Conservation (phyloP, 2,329 filamentous ascomycete genomes). For the Volutella citrinella region DNA sequence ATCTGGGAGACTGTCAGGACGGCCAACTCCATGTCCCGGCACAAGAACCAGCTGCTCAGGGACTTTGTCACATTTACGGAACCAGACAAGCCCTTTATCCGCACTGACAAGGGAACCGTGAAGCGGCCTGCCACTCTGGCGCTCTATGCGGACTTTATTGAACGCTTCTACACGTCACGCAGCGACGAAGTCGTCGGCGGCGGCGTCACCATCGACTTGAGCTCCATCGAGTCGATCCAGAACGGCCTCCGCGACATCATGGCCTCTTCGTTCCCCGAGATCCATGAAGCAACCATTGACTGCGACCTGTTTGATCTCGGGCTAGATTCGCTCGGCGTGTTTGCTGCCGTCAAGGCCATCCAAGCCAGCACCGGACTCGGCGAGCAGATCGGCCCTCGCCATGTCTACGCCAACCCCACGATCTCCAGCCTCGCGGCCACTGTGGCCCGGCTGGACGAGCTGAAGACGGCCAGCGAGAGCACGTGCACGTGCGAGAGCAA, state of each 20-base stretch:
- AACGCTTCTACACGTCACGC: conserved; percentile 38
- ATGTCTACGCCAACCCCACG: conserved; percentile 33
- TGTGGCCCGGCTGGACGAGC: conserved; percentile 16
- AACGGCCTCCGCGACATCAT: conserved; percentile 16
- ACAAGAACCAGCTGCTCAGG: conserved; percentile 40
- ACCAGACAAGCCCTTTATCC: conserved; percentile 40
- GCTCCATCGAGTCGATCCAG: conserved; percentile 21
- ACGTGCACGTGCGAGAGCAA: not conserved
- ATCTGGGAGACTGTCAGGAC: conserved; percentile 43
- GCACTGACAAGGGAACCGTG: conserved; percentile 44
- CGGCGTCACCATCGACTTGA: conserved; percentile 16
- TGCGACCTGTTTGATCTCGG: conserved; percentile 27
- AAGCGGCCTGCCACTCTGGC: conserved; percentile 37
- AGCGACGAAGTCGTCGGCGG: conserved; percentile 9
- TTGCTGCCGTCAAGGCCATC: conserved; percentile 28
- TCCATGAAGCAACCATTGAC: conserved; percentile 15
- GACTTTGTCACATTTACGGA: conserved; percentile 40
- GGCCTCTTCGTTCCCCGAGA: conserved; percentile 14
- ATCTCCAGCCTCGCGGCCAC: conserved; percentile 22
- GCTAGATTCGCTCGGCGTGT: conserved; percentile 30
- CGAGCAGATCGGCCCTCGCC: conserved; percentile 29
- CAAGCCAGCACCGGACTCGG: conserved; percentile 25
- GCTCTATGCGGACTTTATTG: conserved; percentile 44
- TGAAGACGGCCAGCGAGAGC: conserved; percentile 1
- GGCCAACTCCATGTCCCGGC: conserved; percentile 38